Evolutionary conservation across 306 rosid genomes (phyloP).

Genomic region (cucumber (Cucumis sativus)): DNA sequence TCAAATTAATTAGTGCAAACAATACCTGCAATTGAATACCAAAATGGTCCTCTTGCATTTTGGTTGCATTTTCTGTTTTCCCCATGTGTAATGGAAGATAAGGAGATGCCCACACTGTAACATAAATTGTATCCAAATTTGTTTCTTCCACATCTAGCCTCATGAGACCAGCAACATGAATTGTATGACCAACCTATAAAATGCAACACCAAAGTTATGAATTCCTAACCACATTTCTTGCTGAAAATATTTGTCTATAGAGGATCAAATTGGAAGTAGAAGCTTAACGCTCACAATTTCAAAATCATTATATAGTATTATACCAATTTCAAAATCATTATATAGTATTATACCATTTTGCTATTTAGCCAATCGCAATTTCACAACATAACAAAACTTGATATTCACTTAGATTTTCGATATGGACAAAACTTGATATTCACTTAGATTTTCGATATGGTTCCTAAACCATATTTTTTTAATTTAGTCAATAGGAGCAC

Average conservation of each 20-base stretch:
- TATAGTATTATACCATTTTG: background rate
- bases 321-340: background rate
- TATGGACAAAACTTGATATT: background rate
- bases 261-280: background rate
- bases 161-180: conserved; percentile 86
- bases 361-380: background rate
- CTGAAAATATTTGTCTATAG: background rate
- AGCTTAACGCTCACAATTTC: background rate
- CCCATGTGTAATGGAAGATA: conserved; percentile 92
- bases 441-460: background rate
- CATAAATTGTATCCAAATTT: conserved; percentile 48
- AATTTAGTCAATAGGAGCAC: no score
- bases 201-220: background rate
- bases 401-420: background rate
- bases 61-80: conserved; percentile 54
- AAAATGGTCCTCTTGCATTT: conserved; percentile 63
- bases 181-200: conserved; percentile 66
- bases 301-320: background rate
- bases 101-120: conserved; percentile 88
- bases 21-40: conserved; percentile 84
- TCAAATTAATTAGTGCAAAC: background rate
- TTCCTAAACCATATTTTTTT: background rate
- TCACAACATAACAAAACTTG: background rate
- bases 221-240: background rate
- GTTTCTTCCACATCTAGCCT: conserved; percentile 83